These are phyloP conservation scores for Carex scoparia DNA, from an alignment of 176 grass and related monocot genomes.

Conservation along the genomic window DNA sequence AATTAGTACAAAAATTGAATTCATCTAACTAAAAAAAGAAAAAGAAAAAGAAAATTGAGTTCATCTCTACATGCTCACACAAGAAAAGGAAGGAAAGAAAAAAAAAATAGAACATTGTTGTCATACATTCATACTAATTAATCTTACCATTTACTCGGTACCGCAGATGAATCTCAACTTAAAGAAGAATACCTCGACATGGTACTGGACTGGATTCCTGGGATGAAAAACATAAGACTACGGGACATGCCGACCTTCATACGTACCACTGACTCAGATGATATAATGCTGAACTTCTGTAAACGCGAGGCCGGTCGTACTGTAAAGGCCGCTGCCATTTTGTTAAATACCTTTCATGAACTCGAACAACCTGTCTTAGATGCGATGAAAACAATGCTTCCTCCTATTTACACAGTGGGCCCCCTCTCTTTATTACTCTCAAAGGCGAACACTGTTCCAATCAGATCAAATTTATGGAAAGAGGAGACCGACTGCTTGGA, in stretches of 20 bases:
- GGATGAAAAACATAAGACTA: conserved; percentile 43
- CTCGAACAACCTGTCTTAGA: conserved; percentile 45
- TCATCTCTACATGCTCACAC: not conserved
- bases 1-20: not conserved
- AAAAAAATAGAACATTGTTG: not conserved
- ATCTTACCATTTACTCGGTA: not conserved
- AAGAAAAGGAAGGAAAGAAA: not conserved
- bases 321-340: conserved; percentile 33
- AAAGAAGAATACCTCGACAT: conserved; percentile 77
- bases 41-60: not conserved
- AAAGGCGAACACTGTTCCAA: not conserved
- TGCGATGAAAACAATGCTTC: conserved; percentile 34
- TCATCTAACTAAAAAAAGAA: not conserved
- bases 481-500: conserved; percentile 45
- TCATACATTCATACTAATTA: not conserved
- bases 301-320: conserved; percentile 12
- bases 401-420: conserved; percentile 49
- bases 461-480: conserved; percentile 59
- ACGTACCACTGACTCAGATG: conserved; percentile 41
- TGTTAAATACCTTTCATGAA: conserved; percentile 65
- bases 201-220: conserved; percentile 57
- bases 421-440: conserved; percentile 33
- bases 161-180: conserved; percentile 37
- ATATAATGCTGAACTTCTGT: conserved; percentile 45
- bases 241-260: conserved; percentile 70